A percentile compares a stretch with the other conserved stretches of the same genome.
phyloP scores from a whole-genome alignment of 2,329 filamentous ascomycete species.

The Ophiostoma australiae region DNA sequence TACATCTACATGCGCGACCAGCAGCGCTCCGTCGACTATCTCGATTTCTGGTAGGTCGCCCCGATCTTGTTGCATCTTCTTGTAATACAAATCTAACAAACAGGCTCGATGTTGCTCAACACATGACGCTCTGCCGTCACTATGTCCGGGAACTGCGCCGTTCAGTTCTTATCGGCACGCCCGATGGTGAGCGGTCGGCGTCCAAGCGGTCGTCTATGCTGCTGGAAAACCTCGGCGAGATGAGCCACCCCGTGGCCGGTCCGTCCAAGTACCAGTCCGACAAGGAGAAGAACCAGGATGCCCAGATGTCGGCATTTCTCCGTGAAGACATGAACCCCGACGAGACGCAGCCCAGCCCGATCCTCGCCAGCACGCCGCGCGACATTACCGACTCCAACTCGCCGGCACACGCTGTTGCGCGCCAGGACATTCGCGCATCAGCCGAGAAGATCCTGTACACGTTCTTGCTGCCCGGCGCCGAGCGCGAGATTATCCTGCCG shows the following conservation, averaged over 20 bases:
- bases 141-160: constrained; percentile 93
- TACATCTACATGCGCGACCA: constrained; percentile 99
- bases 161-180: constrained; percentile 88
- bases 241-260: constrained; percentile 54
- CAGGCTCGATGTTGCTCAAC: constrained; percentile 98
- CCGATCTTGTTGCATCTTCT: too few relatives aligned
- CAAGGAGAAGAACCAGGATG: constrained; percentile 74
- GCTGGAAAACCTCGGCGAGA: constrained; percentile 67
- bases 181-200: constrained; percentile 71
- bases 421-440: constrained; percentile 84
- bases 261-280: constrained; percentile 60
- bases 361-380: constrained; percentile 54
- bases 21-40: constrained; percentile 93
- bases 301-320: constrained; percentile 85
- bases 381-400: constrained; percentile 72
- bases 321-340: constrained; percentile 56
- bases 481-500: constrained; percentile 91
- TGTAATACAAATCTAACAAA: constrained; percentile 7
- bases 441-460: constrained; percentile 99
- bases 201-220: constrained; percentile 82
- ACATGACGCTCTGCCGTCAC: constrained; percentile 95
- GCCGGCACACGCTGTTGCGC: constrained; percentile 74
- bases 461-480: constrained; percentile 87
- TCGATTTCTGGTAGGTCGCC: constrained; percentile 83
- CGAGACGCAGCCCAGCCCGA: constrained; percentile 50